Conservation (phyloP, 2,329 filamentous ascomycete species). For the Stagonosporopsis rhizophila region DNA sequence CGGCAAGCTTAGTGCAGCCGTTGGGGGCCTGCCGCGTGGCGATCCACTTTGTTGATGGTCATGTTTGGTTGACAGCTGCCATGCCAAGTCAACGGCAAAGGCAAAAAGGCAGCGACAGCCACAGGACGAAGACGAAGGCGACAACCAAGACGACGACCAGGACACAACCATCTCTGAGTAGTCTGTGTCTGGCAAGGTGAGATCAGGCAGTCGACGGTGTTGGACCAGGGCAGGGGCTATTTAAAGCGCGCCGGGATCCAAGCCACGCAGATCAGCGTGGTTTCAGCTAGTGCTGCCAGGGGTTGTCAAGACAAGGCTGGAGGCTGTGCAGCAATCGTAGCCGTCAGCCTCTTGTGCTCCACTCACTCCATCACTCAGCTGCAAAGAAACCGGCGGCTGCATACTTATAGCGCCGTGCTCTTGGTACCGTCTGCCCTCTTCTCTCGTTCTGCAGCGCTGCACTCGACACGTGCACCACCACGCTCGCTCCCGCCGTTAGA, state of each 20-base stretch:
- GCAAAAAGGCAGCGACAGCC: neutral
- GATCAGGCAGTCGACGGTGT: neutral
- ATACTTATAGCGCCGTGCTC: neutral
- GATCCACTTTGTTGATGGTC: neutral
- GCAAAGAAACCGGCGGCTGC: neutral
- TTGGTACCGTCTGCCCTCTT: slow-evolving; percentile 2
- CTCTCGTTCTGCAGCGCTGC: slow-evolving; percentile 13
- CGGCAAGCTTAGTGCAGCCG: neutral
- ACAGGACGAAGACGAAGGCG: neutral
- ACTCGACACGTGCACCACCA: neutral
- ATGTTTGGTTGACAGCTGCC: neutral
- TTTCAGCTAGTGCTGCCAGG: slow-evolving; percentile 10
- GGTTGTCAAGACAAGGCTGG: slow-evolving; percentile 12
- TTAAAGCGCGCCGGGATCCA: slow-evolving; percentile 14
- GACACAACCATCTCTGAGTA: neutral
- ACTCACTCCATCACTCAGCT: neutral
- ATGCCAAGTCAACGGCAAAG: slow-evolving; percentile 11
- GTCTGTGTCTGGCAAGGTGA: neutral
- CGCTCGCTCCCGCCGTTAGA: slow-evolving; percentile 11
- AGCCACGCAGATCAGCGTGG: slow-evolving; percentile 14
- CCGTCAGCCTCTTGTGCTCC: slow-evolving; percentile 13
- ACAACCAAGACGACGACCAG: neutral
- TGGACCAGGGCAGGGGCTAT: neutral
- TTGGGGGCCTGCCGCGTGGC: slow-evolving; percentile 7
- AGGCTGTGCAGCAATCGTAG: slow-evolving; percentile 16